These are phyloP conservation scores for Solanum sitiens DNA, from an alignment of 257 asterid species.

Conservation along the genomic window DNA sequence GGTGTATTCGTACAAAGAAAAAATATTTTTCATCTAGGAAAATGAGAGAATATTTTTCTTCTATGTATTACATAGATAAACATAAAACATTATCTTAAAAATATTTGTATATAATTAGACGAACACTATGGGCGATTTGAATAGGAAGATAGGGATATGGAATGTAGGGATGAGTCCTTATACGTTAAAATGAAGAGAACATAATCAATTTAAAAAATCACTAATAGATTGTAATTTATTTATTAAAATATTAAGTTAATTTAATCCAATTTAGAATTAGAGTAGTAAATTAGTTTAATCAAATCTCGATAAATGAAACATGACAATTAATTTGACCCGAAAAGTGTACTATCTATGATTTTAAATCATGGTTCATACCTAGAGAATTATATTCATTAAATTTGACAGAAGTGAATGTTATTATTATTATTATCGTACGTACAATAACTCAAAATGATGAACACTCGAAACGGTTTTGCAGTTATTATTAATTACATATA, in stretches of 20 bases:
- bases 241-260: neutral
- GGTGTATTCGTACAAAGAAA: too few relatives aligned
- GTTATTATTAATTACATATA: neutral
- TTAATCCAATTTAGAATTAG: neutral
- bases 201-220: too few relatives aligned
- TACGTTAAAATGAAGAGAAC: too few relatives aligned
- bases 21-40: too few relatives aligned
- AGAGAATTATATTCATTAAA: neutral
- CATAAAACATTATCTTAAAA: too few relatives aligned
- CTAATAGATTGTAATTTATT: neutral
- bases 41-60: too few relatives aligned
- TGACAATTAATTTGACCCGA: neutral
- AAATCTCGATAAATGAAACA: fast-evolving
- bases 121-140: too few relatives aligned
- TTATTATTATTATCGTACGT: neutral
- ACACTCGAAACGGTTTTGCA: neutral
- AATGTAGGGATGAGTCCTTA: neutral
- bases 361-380: too few relatives aligned
- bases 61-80: too few relatives aligned
- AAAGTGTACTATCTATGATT: neutral
- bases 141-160: neutral
- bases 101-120: too few relatives aligned
- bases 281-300: neutral
- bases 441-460: neutral
- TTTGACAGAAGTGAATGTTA: neutral